phyloP scores from a whole-genome alignment of 2,329 filamentous ascomycete genomes.

The Exophiala spinifera region DNA sequence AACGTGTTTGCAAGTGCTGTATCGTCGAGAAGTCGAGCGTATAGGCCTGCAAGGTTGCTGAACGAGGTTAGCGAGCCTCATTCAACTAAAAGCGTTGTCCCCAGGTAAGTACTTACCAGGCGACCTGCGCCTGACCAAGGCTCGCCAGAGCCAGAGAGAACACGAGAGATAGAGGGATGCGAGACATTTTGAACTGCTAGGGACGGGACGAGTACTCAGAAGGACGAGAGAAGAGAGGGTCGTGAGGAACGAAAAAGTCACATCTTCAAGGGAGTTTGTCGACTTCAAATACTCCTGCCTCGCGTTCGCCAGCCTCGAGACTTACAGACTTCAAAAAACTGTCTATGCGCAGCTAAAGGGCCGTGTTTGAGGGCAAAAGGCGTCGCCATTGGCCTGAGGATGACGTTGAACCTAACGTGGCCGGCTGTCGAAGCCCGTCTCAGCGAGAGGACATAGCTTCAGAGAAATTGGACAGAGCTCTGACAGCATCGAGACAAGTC shows the following conservation, averaged over 20 bases:
- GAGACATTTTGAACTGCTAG: too few relatives aligned
- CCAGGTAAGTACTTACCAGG: neutral
- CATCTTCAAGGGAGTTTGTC: too few relatives aligned
- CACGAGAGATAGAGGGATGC: neutral
- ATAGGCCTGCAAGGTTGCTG: neutral
- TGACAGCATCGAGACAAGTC: neutral
- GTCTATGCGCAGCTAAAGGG: too few relatives aligned
- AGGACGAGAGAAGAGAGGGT: too few relatives aligned
- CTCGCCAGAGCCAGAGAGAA: neutral
- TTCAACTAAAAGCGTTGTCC: too few relatives aligned
- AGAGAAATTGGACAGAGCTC: neutral
- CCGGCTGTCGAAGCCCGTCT: neutral
- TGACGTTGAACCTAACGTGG: neutral
- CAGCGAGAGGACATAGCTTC: neutral
- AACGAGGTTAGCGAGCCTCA: neutral
- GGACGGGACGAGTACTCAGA: too few relatives aligned
- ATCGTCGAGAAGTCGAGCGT: neutral
- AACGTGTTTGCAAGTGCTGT: neutral
- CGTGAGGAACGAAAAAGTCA: too few relatives aligned
- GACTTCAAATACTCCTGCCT: too few relatives aligned
- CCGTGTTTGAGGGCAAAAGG: too few relatives aligned
- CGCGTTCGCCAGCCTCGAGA: too few relatives aligned
- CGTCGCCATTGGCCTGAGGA: too few relatives aligned
- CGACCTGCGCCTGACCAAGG: neutral
- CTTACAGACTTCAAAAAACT: too few relatives aligned